Evolutionary conservation across 768 basidiomycete species (phyloP), one percentile per base, ranked within the genome.

Genomic region (Coprinopsis sp.): DNA sequence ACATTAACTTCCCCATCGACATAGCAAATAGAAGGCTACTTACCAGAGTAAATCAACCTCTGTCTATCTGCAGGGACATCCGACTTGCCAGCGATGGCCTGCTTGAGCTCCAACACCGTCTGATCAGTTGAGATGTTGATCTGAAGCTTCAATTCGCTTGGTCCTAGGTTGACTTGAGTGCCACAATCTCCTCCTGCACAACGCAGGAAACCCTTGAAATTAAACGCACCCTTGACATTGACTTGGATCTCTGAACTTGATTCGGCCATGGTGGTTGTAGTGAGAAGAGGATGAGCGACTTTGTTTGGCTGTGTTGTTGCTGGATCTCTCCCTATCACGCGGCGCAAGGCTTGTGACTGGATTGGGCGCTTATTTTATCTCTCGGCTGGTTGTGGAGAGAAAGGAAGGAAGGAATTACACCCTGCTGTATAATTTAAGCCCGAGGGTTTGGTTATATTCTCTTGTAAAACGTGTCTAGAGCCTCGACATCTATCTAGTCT

Each of bases 111-210:
- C 38, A 73, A 67, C 21, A 98, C 93, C 1, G 86, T 87, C 72
- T 94, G 91, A 64, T 85, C 82, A 2, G 82, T 75, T 39, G 76
- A 66, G 59, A 97, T 91, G 25, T 80, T 73, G 49, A 98, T 84
- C 60, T 91, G 81, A 27, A 98, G 78, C 72, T 96, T 97, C 68
- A 95, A 75, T 68, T 97, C 94, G 59, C 79, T 89, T 1, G 93
- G 91, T 6, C 93, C 90, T 88, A 38, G n/a, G n/a, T n/a, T n/a
- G n/a, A n/a, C n/a, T n/a, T 11, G 8, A 7, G 34, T 18, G 12
- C 19, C 34, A 2, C 47, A 23, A 3, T 41, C 19, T 24, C 8
- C n/a, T 14, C 3, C 14, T n/a, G 18, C 3, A 13, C 10, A 31
- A n/a, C 30, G 30, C 8, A 8, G 30, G 30, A 29, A 5, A 5